These are phyloP conservation scores for Fusarium pininemorale DNA, from an alignment of 2,329 filamentous ascomycete species.

Conservation along the genomic window DNA sequence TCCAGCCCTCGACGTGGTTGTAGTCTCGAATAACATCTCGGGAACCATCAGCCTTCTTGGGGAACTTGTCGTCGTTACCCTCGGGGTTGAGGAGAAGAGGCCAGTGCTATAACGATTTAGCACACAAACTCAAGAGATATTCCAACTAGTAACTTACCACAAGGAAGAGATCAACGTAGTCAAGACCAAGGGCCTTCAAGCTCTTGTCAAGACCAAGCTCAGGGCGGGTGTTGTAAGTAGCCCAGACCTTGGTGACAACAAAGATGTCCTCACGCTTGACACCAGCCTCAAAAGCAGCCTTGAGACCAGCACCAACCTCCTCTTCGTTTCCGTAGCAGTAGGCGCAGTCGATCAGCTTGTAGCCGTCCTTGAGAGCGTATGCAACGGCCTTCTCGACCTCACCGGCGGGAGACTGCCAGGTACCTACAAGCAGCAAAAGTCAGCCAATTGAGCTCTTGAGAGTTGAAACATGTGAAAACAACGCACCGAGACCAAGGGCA, in stretches of 20 bases:
- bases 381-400: slow-evolving; percentile 67
- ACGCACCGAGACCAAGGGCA: slow-evolving; percentile 68
- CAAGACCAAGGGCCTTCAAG: slow-evolving; percentile 76
- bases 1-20: slow-evolving; percentile 81
- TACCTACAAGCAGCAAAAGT: slow-evolving; percentile 56
- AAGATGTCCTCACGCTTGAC: slow-evolving; percentile 83
- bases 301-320: slow-evolving; percentile 81
- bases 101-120: slow-evolving; percentile 70
- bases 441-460: slow-evolving; percentile 6
- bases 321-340: slow-evolving; percentile 85
- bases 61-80: slow-evolving; percentile 79
- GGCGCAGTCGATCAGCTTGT: slow-evolving; percentile 73
- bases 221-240: slow-evolving; percentile 76
- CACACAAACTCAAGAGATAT: not conserved
- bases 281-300: slow-evolving; percentile 75
- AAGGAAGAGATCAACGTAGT: slow-evolving; percentile 84
- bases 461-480: not conserved
- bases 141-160: slow-evolving; percentile 56
- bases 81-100: slow-evolving; percentile 82
- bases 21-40: slow-evolving; percentile 76
- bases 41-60: slow-evolving; percentile 75
- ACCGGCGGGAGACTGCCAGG: slow-evolving; percentile 70
- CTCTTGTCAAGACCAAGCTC: slow-evolving; percentile 77
- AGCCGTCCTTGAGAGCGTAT: slow-evolving; percentile 65
- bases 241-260: slow-evolving; percentile 87